phyloP scores from a whole-genome alignment of 148 eudicot genomes.

The Euryodendron excelsum region DNA sequence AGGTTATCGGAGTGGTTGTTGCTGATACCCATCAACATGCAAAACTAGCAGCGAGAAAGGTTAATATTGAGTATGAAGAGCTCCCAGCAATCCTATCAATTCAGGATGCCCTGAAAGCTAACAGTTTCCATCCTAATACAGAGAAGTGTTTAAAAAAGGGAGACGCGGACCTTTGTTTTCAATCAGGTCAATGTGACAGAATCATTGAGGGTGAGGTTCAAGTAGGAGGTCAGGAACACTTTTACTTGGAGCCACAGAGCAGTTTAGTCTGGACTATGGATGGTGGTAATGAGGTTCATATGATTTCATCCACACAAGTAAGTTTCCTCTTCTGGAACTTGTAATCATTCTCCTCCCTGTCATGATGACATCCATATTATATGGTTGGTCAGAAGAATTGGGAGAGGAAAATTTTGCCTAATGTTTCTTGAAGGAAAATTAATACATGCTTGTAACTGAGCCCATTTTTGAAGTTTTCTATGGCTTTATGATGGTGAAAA shows the following conservation, averaged over 20 bases:
- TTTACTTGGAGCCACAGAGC: conserved; percentile 84
- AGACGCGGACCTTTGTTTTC: conserved; percentile 77
- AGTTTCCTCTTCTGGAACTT: conserved; percentile 19
- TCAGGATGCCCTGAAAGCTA: conserved; percentile 61
- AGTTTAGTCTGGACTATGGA: conserved; percentile 87
- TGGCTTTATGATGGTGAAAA: background rate
- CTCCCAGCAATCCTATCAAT: conserved; percentile 84
- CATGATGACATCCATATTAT: background rate
- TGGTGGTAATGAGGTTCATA: conserved; percentile 93
- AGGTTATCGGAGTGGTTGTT: conserved; percentile 90
- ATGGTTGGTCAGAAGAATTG: background rate
- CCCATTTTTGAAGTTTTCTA: background rate
- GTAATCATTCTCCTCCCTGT: background rate
- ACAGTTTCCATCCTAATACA: conserved; percentile 78
- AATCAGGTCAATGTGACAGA: conserved; percentile 74
- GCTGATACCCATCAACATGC: conserved; percentile 97
- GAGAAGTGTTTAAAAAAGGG: conserved; percentile 66
- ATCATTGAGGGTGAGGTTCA: conserved; percentile 91
- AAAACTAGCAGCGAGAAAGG: conserved; percentile 79
- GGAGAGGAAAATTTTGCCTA: background rate
- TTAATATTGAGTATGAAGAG: conserved; percentile 78
- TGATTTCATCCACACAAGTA: conserved; percentile 99
- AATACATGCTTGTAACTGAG: background rate
- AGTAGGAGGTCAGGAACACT: conserved; percentile 97
- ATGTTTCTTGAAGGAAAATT: background rate